Conservation (phyloP, 1,284 basidiomycete genomes). For the Papiliotrema fonsecae region DNA sequence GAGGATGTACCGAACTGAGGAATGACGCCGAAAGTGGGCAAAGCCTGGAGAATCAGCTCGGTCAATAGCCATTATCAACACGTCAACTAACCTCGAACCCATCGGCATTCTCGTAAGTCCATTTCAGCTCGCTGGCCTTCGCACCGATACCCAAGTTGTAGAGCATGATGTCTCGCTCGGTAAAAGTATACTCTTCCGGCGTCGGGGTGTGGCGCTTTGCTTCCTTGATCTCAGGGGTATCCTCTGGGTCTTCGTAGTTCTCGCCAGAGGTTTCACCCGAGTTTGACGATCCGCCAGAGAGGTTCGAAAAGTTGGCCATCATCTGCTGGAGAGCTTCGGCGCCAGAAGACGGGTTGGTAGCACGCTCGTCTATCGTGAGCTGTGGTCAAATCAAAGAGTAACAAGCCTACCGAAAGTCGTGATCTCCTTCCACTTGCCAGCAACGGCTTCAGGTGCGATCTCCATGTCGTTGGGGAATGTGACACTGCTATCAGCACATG, state of each 20-base stretch:
- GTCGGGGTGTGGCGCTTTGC: slow-evolving; percentile 66
- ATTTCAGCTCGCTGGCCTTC: slow-evolving; percentile 83
- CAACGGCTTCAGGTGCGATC: slow-evolving; percentile 71
- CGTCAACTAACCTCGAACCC: slow-evolving; percentile 56
- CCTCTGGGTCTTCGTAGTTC: slow-evolving; percentile 71
- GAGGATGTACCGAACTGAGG: slow-evolving; percentile 74
- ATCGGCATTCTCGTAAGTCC: slow-evolving; percentile 85
- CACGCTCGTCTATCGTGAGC: slow-evolving; percentile 61
- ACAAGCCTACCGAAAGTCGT: slow-evolving; percentile 67
- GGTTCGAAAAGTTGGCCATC: slow-evolving; percentile 75
- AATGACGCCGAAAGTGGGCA: slow-evolving; percentile 94
- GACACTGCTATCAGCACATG: slow-evolving; percentile 13
- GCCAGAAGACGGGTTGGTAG: slow-evolving; percentile 68
- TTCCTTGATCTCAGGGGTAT: slow-evolving; percentile 73
- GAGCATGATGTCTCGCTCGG: slow-evolving; percentile 85
- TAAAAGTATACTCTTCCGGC: slow-evolving; percentile 65
- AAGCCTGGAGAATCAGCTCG: slow-evolving; percentile 48
- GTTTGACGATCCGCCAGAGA: slow-evolving; percentile 25
- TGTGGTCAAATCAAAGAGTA: not conserved
- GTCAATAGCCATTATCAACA: not conserved
- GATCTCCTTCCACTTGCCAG: slow-evolving; percentile 72
- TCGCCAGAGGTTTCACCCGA: slow-evolving; percentile 28
- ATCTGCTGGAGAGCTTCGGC: slow-evolving; percentile 72
- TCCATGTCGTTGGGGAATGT: slow-evolving; percentile 70
- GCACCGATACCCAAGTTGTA: slow-evolving; percentile 98